phyloP scores from a whole-genome alignment of 2,329 filamentous ascomycete genomes.

The Myrmaecium sp. region DNA sequence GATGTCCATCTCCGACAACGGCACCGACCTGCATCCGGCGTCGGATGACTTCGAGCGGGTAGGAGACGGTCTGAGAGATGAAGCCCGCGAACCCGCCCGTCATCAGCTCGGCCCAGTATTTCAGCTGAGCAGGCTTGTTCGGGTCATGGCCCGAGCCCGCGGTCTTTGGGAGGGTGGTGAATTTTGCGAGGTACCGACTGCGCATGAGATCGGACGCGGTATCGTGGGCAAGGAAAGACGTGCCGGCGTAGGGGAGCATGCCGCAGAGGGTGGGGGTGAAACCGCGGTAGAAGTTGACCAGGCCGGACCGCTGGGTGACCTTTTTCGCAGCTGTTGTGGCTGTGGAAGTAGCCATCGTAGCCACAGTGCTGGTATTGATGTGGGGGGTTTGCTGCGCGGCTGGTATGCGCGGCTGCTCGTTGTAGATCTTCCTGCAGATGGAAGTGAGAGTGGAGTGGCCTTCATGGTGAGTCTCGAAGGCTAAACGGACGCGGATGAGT shows the following conservation, averaged over 20 bases:
- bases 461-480: slow-evolving; percentile 76
- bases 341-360: slow-evolving; percentile 22
- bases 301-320: slow-evolving; percentile 45
- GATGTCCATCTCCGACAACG: slow-evolving; percentile 76
- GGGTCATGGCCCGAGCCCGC: slow-evolving; percentile 20
- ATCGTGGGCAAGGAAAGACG: slow-evolving; percentile 92
- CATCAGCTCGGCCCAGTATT: slow-evolving; percentile 70
- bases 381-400: slow-evolving; percentile 10
- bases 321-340: slow-evolving; percentile 30
- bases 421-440: slow-evolving; percentile 76
- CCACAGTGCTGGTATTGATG: slow-evolving; percentile 19
- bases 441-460: slow-evolving; percentile 51
- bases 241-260: slow-evolving; percentile 92
- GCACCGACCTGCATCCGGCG: slow-evolving; percentile 93
- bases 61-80: slow-evolving; percentile 80
- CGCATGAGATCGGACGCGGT: slow-evolving; percentile 73
- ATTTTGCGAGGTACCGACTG: slow-evolving; percentile 44
- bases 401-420: slow-evolving; percentile 47
- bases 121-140: slow-evolving; percentile 51
- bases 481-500: slow-evolving; percentile 77
- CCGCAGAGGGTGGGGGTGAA: slow-evolving; percentile 81
- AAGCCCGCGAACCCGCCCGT: slow-evolving; percentile 76
- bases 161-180: slow-evolving; percentile 57
- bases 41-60: slow-evolving; percentile 83
- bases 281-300: slow-evolving; percentile 88